phyloP scores from a whole-genome alignment of 306 rosid genomes.

The Gillenia trifoliata region DNA sequence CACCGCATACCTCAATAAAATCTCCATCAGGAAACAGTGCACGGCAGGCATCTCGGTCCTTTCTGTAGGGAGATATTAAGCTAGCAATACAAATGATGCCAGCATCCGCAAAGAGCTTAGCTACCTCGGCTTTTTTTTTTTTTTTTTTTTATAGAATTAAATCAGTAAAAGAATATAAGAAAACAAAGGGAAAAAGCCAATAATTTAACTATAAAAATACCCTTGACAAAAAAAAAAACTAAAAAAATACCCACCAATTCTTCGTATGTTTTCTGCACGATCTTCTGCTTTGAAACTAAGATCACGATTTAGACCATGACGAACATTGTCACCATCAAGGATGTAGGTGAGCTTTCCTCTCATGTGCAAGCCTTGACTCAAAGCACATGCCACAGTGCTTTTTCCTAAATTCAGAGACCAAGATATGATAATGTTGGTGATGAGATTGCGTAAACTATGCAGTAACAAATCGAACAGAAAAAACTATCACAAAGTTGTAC shows the following conservation, averaged over 20 bases:
- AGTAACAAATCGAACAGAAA: not conserved
- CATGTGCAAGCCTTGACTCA: constrained; percentile 69
- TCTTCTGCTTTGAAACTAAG: constrained; percentile 85
- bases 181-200: not conserved
- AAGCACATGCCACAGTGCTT: constrained; percentile 92
- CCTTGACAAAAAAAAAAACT: no score
- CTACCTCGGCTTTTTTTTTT: constrained; percentile 70
- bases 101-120: constrained; percentile 97
- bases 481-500: not conserved
- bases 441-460: not conserved
- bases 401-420: constrained; percentile 56
- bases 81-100: constrained; percentile 90
- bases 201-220: constrained; percentile 9
- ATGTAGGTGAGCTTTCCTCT: constrained; percentile 74
- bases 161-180: not conserved
- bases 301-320: constrained; percentile 91
- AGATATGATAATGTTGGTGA: constrained; percentile 19
- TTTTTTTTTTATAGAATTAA: not conserved
- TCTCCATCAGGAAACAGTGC: constrained; percentile 73
- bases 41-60: constrained; percentile 90
- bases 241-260: constrained; percentile 59
- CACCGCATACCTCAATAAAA: constrained; percentile 69
- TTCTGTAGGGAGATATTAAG: constrained; percentile 86
- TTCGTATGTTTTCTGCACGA: constrained; percentile 88
- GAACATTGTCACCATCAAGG: constrained; percentile 95